A percentile compares a stretch with the other conserved stretches of the same genome.
These are phyloP conservation scores for Coprinellus aureogranulatus DNA, from an alignment of 768 basidiomycete genomes.

Conservation along the genomic window DNA sequence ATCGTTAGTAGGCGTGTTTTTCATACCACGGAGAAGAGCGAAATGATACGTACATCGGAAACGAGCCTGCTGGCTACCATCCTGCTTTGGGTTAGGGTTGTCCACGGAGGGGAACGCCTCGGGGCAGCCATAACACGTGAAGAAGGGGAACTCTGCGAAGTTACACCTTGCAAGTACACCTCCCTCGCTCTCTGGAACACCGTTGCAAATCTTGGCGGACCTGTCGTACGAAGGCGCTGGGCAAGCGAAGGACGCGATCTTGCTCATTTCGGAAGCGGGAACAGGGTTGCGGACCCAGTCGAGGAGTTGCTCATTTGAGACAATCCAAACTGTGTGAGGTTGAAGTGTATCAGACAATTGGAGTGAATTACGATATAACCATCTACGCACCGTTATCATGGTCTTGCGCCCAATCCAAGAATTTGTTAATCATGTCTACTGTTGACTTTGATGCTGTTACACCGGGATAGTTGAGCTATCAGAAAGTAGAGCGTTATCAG, in stretches of 20 bases:
- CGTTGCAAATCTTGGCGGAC: slow-evolving; percentile 66
- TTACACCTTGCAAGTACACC: slow-evolving; percentile 60
- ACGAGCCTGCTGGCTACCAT: slow-evolving; percentile 45
- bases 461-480: slow-evolving; percentile 58
- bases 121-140: slow-evolving; percentile 80
- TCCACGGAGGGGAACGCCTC: slow-evolving; percentile 45
- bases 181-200: slow-evolving; percentile 64
- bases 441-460: slow-evolving; percentile 48
- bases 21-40: too few relatives aligned
- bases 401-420: slow-evolving; percentile 79
- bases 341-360: too few relatives aligned
- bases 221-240: slow-evolving; percentile 56
- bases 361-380: too few relatives aligned
- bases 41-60: slow-evolving; percentile 47
- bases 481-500: not conserved
- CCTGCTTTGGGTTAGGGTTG: slow-evolving; percentile 68
- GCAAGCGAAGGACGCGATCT: slow-evolving; percentile 58
- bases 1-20: too few relatives aligned
- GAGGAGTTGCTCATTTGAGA: slow-evolving; percentile 68
- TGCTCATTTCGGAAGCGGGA: slow-evolving; percentile 56
- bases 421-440: slow-evolving; percentile 73
- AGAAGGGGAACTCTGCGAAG: slow-evolving; percentile 78
- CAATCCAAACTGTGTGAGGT: slow-evolving; percentile 68
- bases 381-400: slow-evolving; percentile 55
- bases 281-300: slow-evolving; percentile 73